phyloP scores from a whole-genome alignment of 2,329 filamentous ascomycete genomes.

The Aspergillus sp. region DNA sequence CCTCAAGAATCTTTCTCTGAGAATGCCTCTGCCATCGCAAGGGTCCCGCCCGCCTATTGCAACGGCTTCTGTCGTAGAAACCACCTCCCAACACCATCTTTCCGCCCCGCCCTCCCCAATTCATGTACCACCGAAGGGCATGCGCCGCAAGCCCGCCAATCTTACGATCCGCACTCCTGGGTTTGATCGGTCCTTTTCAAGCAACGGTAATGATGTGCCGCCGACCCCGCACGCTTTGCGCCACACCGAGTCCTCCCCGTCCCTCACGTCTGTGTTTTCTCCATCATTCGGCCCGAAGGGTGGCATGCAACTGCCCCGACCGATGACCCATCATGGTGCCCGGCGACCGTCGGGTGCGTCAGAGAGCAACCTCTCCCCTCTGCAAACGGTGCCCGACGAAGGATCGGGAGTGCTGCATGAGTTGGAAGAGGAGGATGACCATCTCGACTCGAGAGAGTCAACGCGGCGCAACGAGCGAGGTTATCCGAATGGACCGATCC shows the following conservation, averaged over 20 bases:
- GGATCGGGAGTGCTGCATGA: slow-evolving; percentile 44
- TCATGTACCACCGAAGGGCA: slow-evolving; percentile 56
- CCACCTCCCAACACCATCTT: slow-evolving; percentile 37
- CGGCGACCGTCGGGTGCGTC: slow-evolving; percentile 31
- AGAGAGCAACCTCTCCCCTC: slow-evolving; percentile 32
- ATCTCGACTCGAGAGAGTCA: slow-evolving; percentile 54
- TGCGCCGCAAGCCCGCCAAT: slow-evolving; percentile 59
- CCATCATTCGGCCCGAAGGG: slow-evolving; percentile 51
- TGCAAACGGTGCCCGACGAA: slow-evolving; percentile 31
- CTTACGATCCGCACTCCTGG: slow-evolving; percentile 61
- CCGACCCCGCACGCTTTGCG: slow-evolving; percentile 60
- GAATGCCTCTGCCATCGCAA: slow-evolving; percentile 53
- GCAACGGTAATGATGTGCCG: slow-evolving; percentile 52
- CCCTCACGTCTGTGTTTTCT: slow-evolving; percentile 56
- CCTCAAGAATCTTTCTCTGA: slow-evolving; percentile 64
- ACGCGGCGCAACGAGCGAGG: slow-evolving; percentile 63
- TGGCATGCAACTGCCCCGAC: slow-evolving; percentile 54
- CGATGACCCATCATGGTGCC: slow-evolving; percentile 35
- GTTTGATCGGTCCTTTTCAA: slow-evolving; percentile 53
- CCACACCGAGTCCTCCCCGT: slow-evolving; percentile 65
- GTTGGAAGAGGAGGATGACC: slow-evolving; percentile 54
- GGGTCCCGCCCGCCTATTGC: slow-evolving; percentile 49
- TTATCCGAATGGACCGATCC: slow-evolving; percentile 65
- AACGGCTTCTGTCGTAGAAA: slow-evolving; percentile 52
- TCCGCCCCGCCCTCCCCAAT: slow-evolving; percentile 60